These are phyloP conservation scores for Malus fusca DNA, from an alignment of 306 rosid genomes.

Conservation along the genomic window DNA sequence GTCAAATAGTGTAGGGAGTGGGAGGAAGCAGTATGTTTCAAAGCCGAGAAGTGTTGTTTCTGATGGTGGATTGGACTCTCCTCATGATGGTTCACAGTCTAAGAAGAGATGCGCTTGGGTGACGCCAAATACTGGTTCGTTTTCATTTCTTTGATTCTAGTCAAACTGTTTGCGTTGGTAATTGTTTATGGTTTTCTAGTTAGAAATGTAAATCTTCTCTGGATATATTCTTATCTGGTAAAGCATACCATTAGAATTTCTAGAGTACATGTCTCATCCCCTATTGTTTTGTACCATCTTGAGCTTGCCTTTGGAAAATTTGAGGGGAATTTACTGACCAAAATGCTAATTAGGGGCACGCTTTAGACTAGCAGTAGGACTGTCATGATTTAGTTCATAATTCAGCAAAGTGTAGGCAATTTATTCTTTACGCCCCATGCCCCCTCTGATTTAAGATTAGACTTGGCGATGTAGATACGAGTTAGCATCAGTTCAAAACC, in stretches of 20 bases:
- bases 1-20: slow-evolving; percentile 50
- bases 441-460: not conserved
- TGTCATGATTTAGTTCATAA: not conserved
- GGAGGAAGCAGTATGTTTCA: slow-evolving; percentile 50
- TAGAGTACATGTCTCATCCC: not conserved
- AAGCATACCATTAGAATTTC: not conserved
- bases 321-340: not conserved
- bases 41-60: slow-evolving; percentile 71
- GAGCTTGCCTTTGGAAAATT: not conserved
- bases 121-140: slow-evolving; percentile 77
- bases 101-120: slow-evolving; percentile 82
- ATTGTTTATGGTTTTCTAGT: not conserved
- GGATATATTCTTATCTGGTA: not conserved
- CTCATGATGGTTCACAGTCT: slow-evolving; percentile 38
- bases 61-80: slow-evolving; percentile 56
- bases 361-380: not conserved
- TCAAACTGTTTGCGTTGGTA: not conserved
- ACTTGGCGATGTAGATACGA: not conserved
- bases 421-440: not conserved
- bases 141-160: slow-evolving; percentile 11
- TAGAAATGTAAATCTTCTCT: not conserved
- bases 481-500: not conserved
- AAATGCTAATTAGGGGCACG: not conserved
- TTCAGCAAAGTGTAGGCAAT: not conserved
- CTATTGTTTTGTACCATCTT: not conserved